Base-by-base conservation (phyloP, 2,329 filamentous ascomycete species). In the Aspergillus melleus region DNA sequence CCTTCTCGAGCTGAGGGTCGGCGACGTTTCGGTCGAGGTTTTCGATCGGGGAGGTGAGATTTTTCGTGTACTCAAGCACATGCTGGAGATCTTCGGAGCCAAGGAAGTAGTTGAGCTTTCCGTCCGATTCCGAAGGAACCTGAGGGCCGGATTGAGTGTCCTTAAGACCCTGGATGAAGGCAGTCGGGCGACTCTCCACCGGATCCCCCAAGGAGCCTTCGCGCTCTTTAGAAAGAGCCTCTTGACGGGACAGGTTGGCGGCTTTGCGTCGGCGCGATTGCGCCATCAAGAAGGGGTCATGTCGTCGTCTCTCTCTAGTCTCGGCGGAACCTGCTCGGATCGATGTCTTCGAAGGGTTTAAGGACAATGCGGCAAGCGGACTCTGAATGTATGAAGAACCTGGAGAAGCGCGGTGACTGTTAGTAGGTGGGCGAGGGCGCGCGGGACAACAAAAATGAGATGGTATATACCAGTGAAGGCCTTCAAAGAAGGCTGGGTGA, bases 241-340 rank as follows among this genome's bases (percentile, higher is more conserved):
- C 82, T 70, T 89, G 91, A 54, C 91, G 87, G 70, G 89, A 85
- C 50, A 94, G 75, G 72, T 96, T 96, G 66, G 90, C 91, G 11
- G 89, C 87, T 77, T 94, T 96, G 63, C 91, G 88, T 73, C 92
- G 91, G 70, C 90, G 86, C 32, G 91, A 88, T 76, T 96, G 91
- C 3, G 89, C 89, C 77, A 90, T 86, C 61, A 88, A 83, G 73
- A 96, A 97, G 0, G 92, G 92, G 69, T 98, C 92, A 72, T 89
- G 87, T 61, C 84, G 85, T 63, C 85, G 83, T 61, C 85, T 84
- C 73, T 87, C 87, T 77, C 85, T 85, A 66, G 90, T 85, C 66
- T 86, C 82, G 54, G 79, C 78, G 44, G 86, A 86, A 22, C 88
- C 86, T 53, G 90, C 88, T 63, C 86, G 85, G 66, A 91, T 86